Evolutionary conservation across 441 rosid species (phyloP).

Genomic region (Eutrema salsugineum): DNA sequence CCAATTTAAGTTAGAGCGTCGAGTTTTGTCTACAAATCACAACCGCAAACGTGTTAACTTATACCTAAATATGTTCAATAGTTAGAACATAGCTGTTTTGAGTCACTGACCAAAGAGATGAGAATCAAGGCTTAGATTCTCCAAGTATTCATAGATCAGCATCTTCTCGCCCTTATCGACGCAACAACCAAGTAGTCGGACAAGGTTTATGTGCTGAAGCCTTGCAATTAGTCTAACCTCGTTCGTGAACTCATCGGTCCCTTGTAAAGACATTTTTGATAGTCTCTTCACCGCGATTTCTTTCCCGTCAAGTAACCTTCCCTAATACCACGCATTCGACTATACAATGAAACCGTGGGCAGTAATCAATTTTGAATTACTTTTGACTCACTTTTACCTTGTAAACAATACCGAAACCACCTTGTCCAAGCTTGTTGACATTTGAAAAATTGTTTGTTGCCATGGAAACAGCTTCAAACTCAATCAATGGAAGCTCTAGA

Average conservation of each 20-base stretch:
- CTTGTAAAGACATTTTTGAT: slow-evolving; percentile 5
- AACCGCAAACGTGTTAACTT: neutral
- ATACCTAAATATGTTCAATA: neutral
- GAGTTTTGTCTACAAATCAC: slow-evolving; percentile 22
- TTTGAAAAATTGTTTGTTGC: slow-evolving; percentile 53
- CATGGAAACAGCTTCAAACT: slow-evolving; percentile 40
- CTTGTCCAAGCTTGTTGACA: slow-evolving; percentile 51
- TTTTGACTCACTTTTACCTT: slow-evolving; percentile 36
- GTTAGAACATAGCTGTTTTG: neutral
- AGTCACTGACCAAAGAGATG: slow-evolving; percentile 1
- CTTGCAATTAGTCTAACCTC: slow-evolving; percentile 4
- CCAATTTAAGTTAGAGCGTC: slow-evolving; percentile 37
- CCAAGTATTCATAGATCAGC: slow-evolving; percentile 24
- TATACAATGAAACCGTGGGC: neutral
- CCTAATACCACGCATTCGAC: slow-evolving; percentile 31
- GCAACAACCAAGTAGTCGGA: slow-evolving; percentile 13
- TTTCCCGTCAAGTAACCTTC: slow-evolving; percentile 39
- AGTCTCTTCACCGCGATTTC: slow-evolving; percentile 16
- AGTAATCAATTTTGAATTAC: neutral
- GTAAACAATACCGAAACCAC: slow-evolving; percentile 68
- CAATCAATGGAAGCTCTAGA: slow-evolving; percentile 49
- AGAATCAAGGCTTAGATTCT: slow-evolving; percentile 12
- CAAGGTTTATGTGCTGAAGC: slow-evolving; percentile 24
- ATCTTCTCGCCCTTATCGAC: neutral
- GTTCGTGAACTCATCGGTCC: slow-evolving; percentile 10